These are phyloP conservation scores for Metschnikowia picachoensis DNA, from an alignment of 805 yeast species.

Conservation along the genomic window DNA sequence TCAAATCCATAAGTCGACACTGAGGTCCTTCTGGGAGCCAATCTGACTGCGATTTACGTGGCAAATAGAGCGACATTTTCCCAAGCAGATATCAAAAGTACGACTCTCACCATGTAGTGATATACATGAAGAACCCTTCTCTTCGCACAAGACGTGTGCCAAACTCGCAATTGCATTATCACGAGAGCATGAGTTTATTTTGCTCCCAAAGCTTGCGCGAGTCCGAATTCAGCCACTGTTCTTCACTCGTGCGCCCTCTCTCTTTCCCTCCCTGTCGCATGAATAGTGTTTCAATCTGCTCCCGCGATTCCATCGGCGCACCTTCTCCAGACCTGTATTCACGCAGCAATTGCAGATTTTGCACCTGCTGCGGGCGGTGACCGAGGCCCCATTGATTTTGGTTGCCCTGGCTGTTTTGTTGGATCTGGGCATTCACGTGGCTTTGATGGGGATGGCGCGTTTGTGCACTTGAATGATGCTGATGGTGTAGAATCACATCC, in stretches of 20 bases:
- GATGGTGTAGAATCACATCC: background rate
- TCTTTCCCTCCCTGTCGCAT: constrained; percentile 1
- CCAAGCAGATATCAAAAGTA: too few species aligned
- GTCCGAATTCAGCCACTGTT: constrained; percentile 10
- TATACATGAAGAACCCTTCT: too few species aligned
- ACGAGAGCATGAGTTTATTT: constrained; percentile 17
- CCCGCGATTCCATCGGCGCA: background rate
- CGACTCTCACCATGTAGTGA: too few species aligned
- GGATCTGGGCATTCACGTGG: background rate
- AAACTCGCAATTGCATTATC: too few species aligned
- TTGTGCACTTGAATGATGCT: background rate
- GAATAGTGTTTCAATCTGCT: constrained; percentile 1
- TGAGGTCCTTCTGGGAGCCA: too few species aligned
- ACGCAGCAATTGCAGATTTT: background rate
- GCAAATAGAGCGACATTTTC: too few species aligned
- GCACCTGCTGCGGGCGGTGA: background rate
- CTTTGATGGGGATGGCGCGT: background rate
- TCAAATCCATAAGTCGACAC: too few species aligned
- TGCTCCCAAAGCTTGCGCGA: constrained; percentile 19
- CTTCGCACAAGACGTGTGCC: too few species aligned
- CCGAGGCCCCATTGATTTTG: background rate
- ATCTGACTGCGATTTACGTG: too few species aligned
- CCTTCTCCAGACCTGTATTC: constrained; percentile 1
- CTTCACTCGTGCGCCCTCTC: constrained; percentile 1
- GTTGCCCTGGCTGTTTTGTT: background rate